Conservation (phyloP, 2,329 filamentous ascomycete genomes). For the Mycosphaerelloides madeirae region DNA sequence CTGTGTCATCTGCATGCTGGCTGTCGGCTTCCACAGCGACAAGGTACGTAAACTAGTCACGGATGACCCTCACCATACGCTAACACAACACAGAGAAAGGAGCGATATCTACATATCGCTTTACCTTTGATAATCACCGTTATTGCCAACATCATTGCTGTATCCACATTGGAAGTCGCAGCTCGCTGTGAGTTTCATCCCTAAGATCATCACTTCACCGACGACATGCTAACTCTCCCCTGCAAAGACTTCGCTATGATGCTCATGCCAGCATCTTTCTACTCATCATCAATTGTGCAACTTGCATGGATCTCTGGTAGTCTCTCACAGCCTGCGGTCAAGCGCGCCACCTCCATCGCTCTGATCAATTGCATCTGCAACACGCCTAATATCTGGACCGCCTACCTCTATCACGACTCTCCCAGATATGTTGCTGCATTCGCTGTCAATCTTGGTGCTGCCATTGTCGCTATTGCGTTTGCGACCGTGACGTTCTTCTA, state of each 20-base stretch:
- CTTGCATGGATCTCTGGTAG: conserved; percentile 52
- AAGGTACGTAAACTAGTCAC: conserved; percentile 3
- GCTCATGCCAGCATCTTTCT: conserved; percentile 51
- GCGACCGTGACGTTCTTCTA: conserved; percentile 18
- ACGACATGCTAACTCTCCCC: not conserved
- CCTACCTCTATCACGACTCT: conserved; percentile 17
- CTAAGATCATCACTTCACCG: not conserved
- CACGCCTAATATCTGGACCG: conserved; percentile 22
- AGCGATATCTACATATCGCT: conserved; percentile 55
- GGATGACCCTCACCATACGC: not conserved
- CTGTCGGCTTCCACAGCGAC: conserved; percentile 18
- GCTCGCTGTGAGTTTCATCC: conserved; percentile 42
- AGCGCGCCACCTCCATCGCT: conserved; percentile 25
- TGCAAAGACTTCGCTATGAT: conserved; percentile 52
- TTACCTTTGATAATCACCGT: conserved; percentile 52
- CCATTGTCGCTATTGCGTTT: conserved; percentile 17
- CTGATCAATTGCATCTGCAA: conserved; percentile 27
- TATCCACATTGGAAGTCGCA: conserved; percentile 53
- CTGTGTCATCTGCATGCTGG: conserved; percentile 20
- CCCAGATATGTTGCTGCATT: conserved; percentile 20
- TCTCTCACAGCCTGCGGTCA: conserved; percentile 24
- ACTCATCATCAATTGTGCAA: conserved; percentile 55
- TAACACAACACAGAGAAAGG: conserved; percentile 8
- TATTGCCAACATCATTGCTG: conserved; percentile 56
- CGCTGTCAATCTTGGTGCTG: conserved; percentile 19